Evolutionary conservation across 2,329 filamentous ascomycete species (phyloP), one percentile per base, ranked within the genome.

Genomic region (Graphium sp.): DNA sequence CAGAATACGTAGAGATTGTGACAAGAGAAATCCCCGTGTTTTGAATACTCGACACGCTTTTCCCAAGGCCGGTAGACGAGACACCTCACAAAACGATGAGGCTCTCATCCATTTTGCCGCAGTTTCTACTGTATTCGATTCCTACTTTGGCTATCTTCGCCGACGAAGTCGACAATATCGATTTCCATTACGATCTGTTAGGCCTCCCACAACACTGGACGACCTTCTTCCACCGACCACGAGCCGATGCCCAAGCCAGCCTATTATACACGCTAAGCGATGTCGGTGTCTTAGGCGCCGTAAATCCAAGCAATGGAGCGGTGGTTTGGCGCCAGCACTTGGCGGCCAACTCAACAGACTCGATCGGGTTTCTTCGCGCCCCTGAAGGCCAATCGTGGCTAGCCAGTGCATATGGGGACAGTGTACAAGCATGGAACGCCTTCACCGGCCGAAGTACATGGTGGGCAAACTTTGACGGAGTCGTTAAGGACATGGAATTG

Each of bases 221-320:
- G 35, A 94, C 87, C 41, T 91, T 95, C 66, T 95, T 95, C 69
- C 83, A 94, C 56, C 77, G 75, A 41, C 87, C 89, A 22, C 67
- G 78, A 43, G 65, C 70, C 36, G 70, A 75, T 40, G 85, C 87
- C 36, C 83, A 81, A 50, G 85, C 85, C 20, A 87, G 81, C 30
- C 64, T 98, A 21, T 65, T 98, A 29, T 98, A 94, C 50, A 91
- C 89, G 0, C 58, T 95, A 24, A 91, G 82, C 37, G 81, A 94
- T 33, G 66, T 84, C 27, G 72, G 74, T 21, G 68, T 94, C 3
- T 53, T 98, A 12, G 89, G 82, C 27, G 87, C 87, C 2, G 66
- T 95, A 26, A 91, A 94, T 42, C 89, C 89, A 2, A 78, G 74
- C 46, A 85, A 77, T 45, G 87, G 89, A 12, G 64, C 69, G 3